Evolutionary conservation across 495 filamentous ascomycete species (phyloP), one percentile per base, ranked within the genome.

Genomic region (Talaromyces proteolyticus): DNA sequence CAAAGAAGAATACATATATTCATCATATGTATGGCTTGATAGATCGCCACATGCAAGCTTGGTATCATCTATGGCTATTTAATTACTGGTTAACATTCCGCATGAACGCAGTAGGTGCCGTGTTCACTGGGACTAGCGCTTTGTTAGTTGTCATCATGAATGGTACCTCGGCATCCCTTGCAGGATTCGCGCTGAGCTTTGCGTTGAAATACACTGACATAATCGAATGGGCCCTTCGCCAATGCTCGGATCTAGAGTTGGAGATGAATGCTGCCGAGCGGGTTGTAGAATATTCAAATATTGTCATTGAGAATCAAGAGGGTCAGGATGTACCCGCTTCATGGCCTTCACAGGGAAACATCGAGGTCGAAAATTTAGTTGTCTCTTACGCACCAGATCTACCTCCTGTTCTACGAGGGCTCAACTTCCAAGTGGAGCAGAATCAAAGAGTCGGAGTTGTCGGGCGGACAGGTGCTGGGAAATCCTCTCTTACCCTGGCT

Each of bases 261-360:
- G 76, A 81, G 53, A 86, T 89, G 80, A 90, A 91, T 48, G 77
- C 84, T n/a, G 79, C 82, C 1, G 87, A 90, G 63, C 71, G 87
- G 20, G 81, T 90, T 38, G 68, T 88, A 10, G 87, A 90, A 60
- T 91, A 89, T 58, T 75, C 81, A 1, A 71, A 80, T 10, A 59
- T 89, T 1, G 65, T 75, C 0, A 85, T 74, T 1, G 87, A 91
- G 58, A 65, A 71, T 26, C 71, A 81, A 4, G 46, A 40, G 16
- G 64, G 57, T 4, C 67, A 61, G 2, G 70, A 71, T 21, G 72
- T 80, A 0, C 85, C 86, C 0, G 85, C 85, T 6, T 74, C 75
- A 10, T 91, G 87, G 87, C 87, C 87, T 0, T 77, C 76, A 7
- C 78, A 84, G 55, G 87, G 87, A 16, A 68, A 78, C 11, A 69